Evolutionary conservation across 345 rosid genomes (phyloP), one percentile per base, ranked within the genome.

Genomic region (Acer campestre): DNA sequence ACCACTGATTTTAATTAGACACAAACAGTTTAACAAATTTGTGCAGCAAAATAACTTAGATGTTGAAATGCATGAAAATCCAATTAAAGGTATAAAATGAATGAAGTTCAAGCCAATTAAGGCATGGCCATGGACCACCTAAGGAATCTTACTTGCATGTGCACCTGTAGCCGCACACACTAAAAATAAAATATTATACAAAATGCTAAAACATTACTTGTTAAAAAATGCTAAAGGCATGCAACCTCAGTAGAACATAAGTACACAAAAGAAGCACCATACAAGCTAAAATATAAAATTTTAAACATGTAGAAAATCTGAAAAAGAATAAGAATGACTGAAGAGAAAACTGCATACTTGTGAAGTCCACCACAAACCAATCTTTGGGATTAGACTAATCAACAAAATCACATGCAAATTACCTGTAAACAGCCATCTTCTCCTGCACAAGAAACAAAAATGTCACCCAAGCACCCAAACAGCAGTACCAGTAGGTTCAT

Each of bases 381-480:
- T 75, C 23, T 25, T 48, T 42, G 48, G 27, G 7, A 40, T 23
- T 18, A 23, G 18, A 76, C 25, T 10, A 18, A 20, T 67, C 2
- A 27, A 13, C 44, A 10, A 64, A 58, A 68, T 62, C 22, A 8
- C 25, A 71, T 27, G 17, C 62, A 3, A 3, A 23, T 63, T 82
- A 93, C 98, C 96, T 86, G 92, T 70, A 95, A 83, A 80, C 80
- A 86, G 61, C 92, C 92, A 87, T 95, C 97, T 83, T 89, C 94
- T 70, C 93, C 92, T 44, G 91, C 83, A 85, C 91, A 88, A 73
- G 86, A 82, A 80, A 82, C 10, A 75, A 94, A 94, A 80, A 95
- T 85, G 65, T 88, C 90, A 80, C 53, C 84, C 81, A 95, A 82
- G 85, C 98, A 95, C 79, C 92, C 92, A 76, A 93, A 85, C 69